A percentile compares a stretch with the other conserved stretches of the same genome.
phyloP scores from a whole-genome alignment of 2,329 filamentous ascomycete genomes.

The Fusarium verrucosum region DNA sequence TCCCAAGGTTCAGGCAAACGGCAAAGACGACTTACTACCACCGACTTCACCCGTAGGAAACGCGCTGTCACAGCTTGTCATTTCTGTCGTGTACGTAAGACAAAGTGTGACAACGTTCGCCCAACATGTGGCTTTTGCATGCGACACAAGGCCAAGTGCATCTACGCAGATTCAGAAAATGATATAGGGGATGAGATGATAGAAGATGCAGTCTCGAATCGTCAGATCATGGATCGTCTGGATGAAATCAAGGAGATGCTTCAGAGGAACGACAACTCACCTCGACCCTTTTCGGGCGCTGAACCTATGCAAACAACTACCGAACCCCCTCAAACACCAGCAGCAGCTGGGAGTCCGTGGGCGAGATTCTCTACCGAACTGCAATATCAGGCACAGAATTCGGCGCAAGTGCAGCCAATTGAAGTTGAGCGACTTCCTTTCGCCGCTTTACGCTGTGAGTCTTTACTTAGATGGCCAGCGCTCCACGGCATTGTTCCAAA shows the following conservation, averaged over 20 bases:
- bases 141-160: conserved; percentile 10
- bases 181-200: background rate
- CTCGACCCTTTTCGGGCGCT: background rate
- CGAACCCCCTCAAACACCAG: background rate
- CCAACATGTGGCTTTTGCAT: conserved; percentile 22
- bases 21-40: background rate
- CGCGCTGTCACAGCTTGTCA: conserved; percentile 19
- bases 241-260: conserved; percentile 21
- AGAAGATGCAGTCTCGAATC: background rate
- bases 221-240: background rate
- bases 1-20: background rate
- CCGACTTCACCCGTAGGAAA: conserved; percentile 16
- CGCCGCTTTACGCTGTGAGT: background rate
- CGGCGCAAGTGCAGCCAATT: background rate
- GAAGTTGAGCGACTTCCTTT: background rate
- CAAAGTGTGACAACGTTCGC: conserved; percentile 26
- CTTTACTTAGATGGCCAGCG: background rate
- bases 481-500: background rate
- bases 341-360: background rate
- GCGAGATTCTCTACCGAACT: background rate
- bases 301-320: background rate
- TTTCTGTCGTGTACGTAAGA: conserved; percentile 29
- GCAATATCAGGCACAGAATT: background rate
- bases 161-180: conserved; percentile 1
- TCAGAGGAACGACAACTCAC: background rate